A percentile compares a stretch with the other conserved stretches of the same genome.
phyloP scores from a whole-genome alignment of 441 rosid genomes.

The Gossypium lobatum region DNA sequence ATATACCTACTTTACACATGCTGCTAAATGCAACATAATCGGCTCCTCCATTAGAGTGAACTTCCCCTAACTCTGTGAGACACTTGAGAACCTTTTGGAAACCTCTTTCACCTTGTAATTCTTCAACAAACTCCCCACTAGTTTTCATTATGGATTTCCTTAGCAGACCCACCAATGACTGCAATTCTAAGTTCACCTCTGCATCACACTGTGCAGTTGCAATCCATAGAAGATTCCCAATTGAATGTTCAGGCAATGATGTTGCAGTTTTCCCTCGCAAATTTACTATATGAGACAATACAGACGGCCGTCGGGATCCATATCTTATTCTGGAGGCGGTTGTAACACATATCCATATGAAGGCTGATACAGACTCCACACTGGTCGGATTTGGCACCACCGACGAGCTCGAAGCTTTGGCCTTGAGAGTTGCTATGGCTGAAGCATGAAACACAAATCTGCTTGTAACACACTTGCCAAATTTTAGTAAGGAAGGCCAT shows the following conservation, averaged over 20 bases:
- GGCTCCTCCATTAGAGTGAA: constrained; percentile 15
- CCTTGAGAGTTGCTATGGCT: constrained; percentile 27
- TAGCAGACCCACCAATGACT: constrained; percentile 24
- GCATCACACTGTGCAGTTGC: constrained; percentile 21
- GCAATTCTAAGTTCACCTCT: constrained; percentile 12
- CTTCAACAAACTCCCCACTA: constrained; percentile 13
- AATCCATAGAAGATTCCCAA: constrained; percentile 37
- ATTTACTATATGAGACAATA: neutral
- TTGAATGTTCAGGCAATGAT: constrained; percentile 11
- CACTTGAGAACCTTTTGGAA: constrained; percentile 18
- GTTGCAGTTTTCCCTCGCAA: neutral
- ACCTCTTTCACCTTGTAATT: constrained; percentile 20
- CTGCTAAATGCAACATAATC: constrained; percentile 36
- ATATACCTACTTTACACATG: constrained; percentile 26
- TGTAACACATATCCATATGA: constrained; percentile 28
- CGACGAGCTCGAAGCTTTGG: constrained; percentile 14
- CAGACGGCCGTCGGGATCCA: neutral
- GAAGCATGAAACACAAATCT: constrained; percentile 41
- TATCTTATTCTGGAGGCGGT: neutral
- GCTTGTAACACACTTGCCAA: constrained; percentile 28
- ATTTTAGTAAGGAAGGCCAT: constrained; percentile 20
- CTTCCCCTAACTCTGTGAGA: constrained; percentile 13
- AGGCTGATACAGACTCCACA: constrained; percentile 34
- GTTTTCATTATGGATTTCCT: constrained; percentile 29
- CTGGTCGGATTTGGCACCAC: constrained; percentile 22